A percentile compares a stretch with the other conserved stretches of the same genome.
Conservation (phyloP, 148 eudicot species). For the Rhododendron kiyosumense region DNA sequence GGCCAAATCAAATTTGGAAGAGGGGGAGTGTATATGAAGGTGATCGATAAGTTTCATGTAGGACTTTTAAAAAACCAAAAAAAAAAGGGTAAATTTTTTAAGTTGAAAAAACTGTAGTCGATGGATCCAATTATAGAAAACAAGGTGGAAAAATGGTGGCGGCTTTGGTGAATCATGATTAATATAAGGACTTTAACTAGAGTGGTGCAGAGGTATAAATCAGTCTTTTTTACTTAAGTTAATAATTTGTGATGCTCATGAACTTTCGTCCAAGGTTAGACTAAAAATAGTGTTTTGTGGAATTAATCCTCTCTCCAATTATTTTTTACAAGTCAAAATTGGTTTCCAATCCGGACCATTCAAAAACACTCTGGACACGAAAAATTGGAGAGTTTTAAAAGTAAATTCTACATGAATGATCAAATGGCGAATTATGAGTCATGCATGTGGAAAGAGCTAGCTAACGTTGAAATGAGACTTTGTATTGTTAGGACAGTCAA, state of each 20-base stretch:
- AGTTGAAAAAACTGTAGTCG: not conserved
- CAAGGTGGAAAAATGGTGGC: slow-evolving; percentile 2
- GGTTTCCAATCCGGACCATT: no score
- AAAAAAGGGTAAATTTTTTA: not conserved
- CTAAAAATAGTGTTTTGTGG: not conserved
- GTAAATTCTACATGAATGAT: not conserved
- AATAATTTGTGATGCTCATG: not conserved
- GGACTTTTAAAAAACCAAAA: not conserved
- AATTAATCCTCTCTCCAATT: no score
- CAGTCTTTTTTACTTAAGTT: not conserved
- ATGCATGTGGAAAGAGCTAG: not conserved
- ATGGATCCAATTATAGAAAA: not conserved
- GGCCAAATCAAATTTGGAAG: not conserved
- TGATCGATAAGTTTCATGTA: not conserved
- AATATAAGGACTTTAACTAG: not conserved
- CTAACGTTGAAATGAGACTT: not conserved
- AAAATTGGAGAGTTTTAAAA: not conserved
- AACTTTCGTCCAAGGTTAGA: not conserved
- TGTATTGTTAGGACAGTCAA: not conserved
- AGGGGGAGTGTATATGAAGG: not conserved
- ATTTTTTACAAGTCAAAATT: no score
- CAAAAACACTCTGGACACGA: not conserved
- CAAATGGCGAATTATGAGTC: not conserved
- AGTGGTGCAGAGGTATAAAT: not conserved
- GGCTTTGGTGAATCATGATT: slow-evolving; percentile 9